A percentile compares a stretch with the other conserved stretches of the same genome.
Evolutionary conservation across 306 rosid species (phyloP).

Genomic region (Gynostemma pentaphyllum): DNA sequence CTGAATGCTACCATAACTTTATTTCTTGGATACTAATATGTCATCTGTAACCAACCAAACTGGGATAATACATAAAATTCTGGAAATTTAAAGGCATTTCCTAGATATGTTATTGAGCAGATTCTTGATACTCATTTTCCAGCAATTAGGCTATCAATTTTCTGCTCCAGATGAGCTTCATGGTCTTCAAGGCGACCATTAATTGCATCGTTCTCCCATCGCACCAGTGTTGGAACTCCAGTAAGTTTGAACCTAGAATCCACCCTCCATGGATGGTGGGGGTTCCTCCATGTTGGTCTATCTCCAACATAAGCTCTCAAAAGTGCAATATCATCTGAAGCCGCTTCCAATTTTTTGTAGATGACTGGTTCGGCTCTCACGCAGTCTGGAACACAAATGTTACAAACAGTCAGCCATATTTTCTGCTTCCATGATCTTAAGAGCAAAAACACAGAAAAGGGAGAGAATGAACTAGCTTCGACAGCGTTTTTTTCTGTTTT

Average conservation of each 20-base stretch:
- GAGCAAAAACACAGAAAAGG: too few relatives aligned
- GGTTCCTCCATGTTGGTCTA: slow-evolving; percentile 81
- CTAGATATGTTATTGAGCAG: not conserved
- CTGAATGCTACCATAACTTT: not conserved
- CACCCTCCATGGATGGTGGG: slow-evolving; percentile 70
- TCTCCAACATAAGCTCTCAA: slow-evolving; percentile 80
- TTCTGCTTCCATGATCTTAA: not conserved
- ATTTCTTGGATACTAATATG: not conserved
- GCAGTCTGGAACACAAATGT: slow-evolving; percentile 40
- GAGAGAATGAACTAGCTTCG: not conserved
- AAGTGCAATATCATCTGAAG: slow-evolving; percentile 45
- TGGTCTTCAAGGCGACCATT: slow-evolving; percentile 74
- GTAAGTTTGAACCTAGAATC: slow-evolving; percentile 65
- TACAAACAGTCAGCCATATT: not conserved
- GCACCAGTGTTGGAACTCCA: slow-evolving; percentile 67
- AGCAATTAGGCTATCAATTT: slow-evolving; percentile 55
- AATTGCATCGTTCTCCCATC: slow-evolving; percentile 54
- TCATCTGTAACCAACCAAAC: not conserved
- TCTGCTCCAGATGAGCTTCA: slow-evolving; percentile 65
- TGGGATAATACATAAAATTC: not conserved
- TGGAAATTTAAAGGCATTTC: not conserved
- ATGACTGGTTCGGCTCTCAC: slow-evolving; percentile 85
- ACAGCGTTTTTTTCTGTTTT: too few relatives aligned
- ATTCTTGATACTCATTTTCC: not conserved
- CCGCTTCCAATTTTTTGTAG: slow-evolving; percentile 58